phyloP scores from a whole-genome alignment of 1,139 yeast species.

The Waltiozyma sp. region DNA sequence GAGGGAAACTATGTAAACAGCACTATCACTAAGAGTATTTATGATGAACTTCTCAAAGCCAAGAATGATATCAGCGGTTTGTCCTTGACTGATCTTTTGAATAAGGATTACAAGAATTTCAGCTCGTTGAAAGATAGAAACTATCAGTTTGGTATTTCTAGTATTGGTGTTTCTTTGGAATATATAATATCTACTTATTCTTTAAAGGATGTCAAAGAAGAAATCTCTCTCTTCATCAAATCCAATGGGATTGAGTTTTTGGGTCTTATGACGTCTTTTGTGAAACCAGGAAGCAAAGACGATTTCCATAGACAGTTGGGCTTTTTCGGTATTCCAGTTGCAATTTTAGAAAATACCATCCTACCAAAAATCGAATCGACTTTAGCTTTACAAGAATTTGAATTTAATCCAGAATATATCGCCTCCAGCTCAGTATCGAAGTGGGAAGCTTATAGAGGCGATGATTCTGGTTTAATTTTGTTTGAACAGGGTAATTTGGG shows the following conservation, averaged over 20 bases:
- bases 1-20: slow-evolving; percentile 12
- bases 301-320: slow-evolving; percentile 19
- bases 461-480: slow-evolving; percentile 17
- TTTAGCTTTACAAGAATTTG: background rate
- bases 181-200: slow-evolving; percentile 33
- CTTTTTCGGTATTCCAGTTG: background rate
- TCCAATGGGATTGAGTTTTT: slow-evolving; percentile 39
- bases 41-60: slow-evolving; percentile 32
- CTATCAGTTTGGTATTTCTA: slow-evolving; percentile 55
- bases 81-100: slow-evolving; percentile 45
- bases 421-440: background rate
- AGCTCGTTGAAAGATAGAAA: slow-evolving; percentile 29
- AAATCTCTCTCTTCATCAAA: slow-evolving; percentile 27
- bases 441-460: no score
- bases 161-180: slow-evolving; percentile 55
- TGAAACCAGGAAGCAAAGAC: slow-evolving; percentile 23
- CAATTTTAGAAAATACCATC: background rate
- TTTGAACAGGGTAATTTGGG: slow-evolving; percentile 43
- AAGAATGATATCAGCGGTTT: slow-evolving; percentile 59
- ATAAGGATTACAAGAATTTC: slow-evolving; percentile 70
- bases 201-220: slow-evolving; percentile 25
- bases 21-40: slow-evolving; percentile 5
- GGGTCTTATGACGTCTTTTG: slow-evolving; percentile 54
- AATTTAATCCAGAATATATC: background rate
- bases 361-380: background rate